Evolutionary conservation across 2,329 filamentous ascomycete genomes (phyloP).

Genomic region (Botrytis squamosa): DNA sequence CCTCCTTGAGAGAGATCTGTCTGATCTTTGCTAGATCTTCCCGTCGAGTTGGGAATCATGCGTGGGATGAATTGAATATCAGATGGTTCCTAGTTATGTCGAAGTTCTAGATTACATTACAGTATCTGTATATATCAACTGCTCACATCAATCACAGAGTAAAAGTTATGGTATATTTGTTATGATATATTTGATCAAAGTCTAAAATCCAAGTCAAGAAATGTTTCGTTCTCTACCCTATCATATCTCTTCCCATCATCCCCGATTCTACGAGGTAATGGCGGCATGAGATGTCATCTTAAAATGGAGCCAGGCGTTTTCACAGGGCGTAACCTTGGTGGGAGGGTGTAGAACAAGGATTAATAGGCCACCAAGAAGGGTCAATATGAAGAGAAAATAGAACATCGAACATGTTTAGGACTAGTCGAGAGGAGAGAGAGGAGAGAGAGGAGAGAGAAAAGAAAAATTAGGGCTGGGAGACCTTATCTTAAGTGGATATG

Average conservation of each 20-base stretch:
- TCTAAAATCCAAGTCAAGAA: neutral
- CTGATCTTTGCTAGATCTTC: neutral
- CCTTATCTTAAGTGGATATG: neutral
- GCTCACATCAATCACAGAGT: neutral
- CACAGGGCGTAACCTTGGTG: slow-evolving; percentile 2
- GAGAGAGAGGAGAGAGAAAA: no score
- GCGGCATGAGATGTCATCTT: slow-evolving; percentile 6
- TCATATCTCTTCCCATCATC: neutral
- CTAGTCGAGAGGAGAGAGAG: neutral
- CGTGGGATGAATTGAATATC: neutral
- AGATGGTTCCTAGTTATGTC: neutral
- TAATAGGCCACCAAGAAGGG: neutral
- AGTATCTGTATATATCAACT: neutral
- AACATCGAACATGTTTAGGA: neutral
- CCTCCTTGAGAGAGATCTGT: neutral
- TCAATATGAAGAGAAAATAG: neutral
- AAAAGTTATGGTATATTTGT: no score
- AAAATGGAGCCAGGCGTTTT: neutral
- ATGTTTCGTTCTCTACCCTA: neutral
- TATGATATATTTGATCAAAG: no score
- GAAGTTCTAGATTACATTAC: neutral
- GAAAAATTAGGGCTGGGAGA: neutral
- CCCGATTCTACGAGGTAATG: neutral
- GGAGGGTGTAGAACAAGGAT: neutral
- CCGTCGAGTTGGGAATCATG: neutral